Base-by-base conservation (phyloP, 768 basidiomycete species). In the Naganishia friedmannii region DNA sequence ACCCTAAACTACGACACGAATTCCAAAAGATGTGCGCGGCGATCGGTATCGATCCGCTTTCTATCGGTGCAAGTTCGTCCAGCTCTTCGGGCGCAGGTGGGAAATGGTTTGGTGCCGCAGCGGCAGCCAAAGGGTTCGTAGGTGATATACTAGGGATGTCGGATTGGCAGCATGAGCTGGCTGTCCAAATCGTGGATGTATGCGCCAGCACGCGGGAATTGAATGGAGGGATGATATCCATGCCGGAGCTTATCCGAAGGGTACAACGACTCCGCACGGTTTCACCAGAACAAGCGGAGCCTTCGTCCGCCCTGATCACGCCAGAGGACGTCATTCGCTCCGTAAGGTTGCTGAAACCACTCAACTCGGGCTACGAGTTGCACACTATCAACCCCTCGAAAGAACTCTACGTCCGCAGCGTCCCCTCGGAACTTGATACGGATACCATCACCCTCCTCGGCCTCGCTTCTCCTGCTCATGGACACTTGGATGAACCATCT, bases 1-100 rank as follows among this genome's bases (percentile, higher is more conserved):
- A 95, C 74, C 92, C 95, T 1, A 85, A 86, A 3, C 94, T 99
- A 79, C 86, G 96, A 4, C 90, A 89, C 84, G 89, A 88, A 23
- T 98, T 98, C 82, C 91, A 93, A 74, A 89, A 91, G 70, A 96
- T 99, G 92, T 99, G 96, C 78, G 86, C 90, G 1, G 88, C 89
- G 19, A 91, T 99, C 68, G 93, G 93, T 37, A 92, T 99, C 28
- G 96, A 98, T 79, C 94, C 95, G 1, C 86, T 97, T 26, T 89
- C 91, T 1, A 92, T 92, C 0, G 66, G 68, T 17, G 60, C 46
- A 17, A 32, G 54, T 23, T 90, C 91, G 0, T 83, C 89, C 51
- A 88, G 88, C 75, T 29, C 55, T 15, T 17, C 34, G 21, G 68
- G 72, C 0, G 78, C 77, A 0, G 77, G 77, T 4, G 77, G 76